Evolutionary conservation across 495 filamentous ascomycete genomes (phyloP), one percentile per base, ranked within the genome.

Genomic region (Wilcoxina mikolae): DNA sequence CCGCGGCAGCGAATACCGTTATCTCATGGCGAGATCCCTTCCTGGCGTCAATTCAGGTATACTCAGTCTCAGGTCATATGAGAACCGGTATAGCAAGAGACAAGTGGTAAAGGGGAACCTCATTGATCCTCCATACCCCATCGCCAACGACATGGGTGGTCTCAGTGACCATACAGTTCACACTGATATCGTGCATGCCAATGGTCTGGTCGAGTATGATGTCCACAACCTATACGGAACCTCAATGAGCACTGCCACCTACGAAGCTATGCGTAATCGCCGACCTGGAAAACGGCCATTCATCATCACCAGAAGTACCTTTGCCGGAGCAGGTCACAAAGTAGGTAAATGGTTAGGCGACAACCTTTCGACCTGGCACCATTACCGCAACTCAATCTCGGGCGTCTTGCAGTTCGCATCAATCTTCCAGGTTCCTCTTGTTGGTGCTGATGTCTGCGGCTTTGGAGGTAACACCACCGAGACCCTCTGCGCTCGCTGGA

Each of bases 311-410:
- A 82, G 87, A 20, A 82, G 78, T 55, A 94, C 85, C 1, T 94
- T 88, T 62, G 80, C 83, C 3, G 87, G 87, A 25, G 83, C 85
- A 15, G 87, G 87, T 5, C 67, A 72, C 39, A 74, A 82, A 25
- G 85, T 90, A 15, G 87, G 85, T 3, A 82, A 94, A 60, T 94
- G 87, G 87, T 78, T 90, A 0, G 87, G 87, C 5, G 87, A 94
- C 70, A 94, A 94, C 65, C 41, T 79, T 12, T 78, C 80, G 29
- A 66, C 74, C 28, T 94, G 87, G 87, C 69, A 73, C 18, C 73
- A 84, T 43, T 91, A 89, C 68, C 76, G 79, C 3, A 69, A 73
- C 24, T 79, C 77, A 17, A 87, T 94, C 60, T 65, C 77, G 2
- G 75, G 77, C 54, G 75, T 85, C 67, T 68, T 93, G 25, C 76